Evolutionary conservation across 2,329 filamentous ascomycete genomes (phyloP).

Genomic region (Colletotrichum costaricense): DNA sequence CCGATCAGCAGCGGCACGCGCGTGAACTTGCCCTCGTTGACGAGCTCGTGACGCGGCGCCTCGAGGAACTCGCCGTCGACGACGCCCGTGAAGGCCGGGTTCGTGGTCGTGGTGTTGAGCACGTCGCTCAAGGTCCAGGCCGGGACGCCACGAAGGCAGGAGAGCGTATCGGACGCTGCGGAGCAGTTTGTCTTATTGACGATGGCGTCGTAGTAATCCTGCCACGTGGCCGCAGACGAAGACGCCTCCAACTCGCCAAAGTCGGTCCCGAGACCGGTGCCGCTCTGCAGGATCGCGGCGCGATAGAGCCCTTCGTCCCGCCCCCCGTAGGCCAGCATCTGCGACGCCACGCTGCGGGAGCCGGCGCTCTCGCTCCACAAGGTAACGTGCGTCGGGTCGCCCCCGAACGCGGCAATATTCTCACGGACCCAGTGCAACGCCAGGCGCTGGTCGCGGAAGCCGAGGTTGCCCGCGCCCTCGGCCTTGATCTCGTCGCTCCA

Average conservation of each 20-base stretch:
- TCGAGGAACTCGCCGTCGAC: conserved; percentile 56
- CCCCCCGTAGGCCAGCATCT: conserved; percentile 64
- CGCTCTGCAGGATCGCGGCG: conserved; percentile 62
- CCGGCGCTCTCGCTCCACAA: conserved; percentile 67
- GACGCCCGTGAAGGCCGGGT: conserved; percentile 38
- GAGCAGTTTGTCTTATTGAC: conserved; percentile 36
- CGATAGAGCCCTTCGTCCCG: conserved; percentile 65
- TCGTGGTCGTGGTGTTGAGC: conserved; percentile 41
- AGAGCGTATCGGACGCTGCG: conserved; percentile 39
- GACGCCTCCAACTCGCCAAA: conserved; percentile 40
- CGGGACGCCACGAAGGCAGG: conserved; percentile 46
- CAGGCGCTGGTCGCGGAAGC: conserved; percentile 61
- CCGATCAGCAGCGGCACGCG: conserved; percentile 73
- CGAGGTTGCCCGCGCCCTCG: conserved; percentile 61
- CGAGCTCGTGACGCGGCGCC: conserved; percentile 58
- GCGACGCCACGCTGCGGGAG: conserved; percentile 59
- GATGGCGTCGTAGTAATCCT: conserved; percentile 31
- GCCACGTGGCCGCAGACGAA: conserved; percentile 35
- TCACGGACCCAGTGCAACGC: conserved; percentile 62
- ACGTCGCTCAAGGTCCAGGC: conserved; percentile 44
- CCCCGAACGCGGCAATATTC: conserved; percentile 62
- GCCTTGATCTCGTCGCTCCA: conserved; percentile 54
- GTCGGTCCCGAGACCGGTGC: conserved; percentile 52
- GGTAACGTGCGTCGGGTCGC: conserved; percentile 57
- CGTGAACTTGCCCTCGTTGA: conserved; percentile 69